A percentile compares a stretch with the other conserved stretches of the same genome.
Evolutionary conservation across 2,329 filamentous ascomycete genomes (phyloP).

Genomic region (Phialophora macrospora): DNA sequence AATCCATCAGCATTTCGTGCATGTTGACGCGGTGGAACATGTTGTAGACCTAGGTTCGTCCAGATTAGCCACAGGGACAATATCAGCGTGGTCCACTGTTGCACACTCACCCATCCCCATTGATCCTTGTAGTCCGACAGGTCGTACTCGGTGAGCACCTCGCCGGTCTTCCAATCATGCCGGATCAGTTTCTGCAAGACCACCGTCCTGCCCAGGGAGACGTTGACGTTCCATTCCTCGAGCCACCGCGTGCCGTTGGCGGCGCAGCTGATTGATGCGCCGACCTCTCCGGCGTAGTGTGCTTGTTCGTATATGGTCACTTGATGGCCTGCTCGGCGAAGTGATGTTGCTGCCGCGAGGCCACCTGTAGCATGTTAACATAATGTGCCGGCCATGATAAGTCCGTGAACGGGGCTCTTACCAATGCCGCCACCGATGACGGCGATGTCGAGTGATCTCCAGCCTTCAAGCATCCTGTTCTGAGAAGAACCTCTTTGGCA

Average conservation of each 20-base stretch:
- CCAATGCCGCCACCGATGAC: conserved; percentile 17
- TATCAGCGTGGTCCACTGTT: conserved; percentile 28
- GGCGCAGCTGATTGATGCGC: conserved; percentile 43
- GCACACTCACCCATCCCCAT: conserved; percentile 15
- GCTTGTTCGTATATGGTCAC: conserved; percentile 44
- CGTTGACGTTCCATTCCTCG: conserved; percentile 40
- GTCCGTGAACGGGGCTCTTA: neutral
- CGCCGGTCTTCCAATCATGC: conserved; percentile 42
- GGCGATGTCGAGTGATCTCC: conserved; percentile 12
- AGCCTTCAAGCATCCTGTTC: neutral
- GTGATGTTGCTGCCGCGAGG: conserved; percentile 42
- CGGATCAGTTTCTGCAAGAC: conserved; percentile 43
- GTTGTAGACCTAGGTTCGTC: conserved; percentile 31
- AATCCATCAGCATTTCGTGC: conserved; percentile 46
- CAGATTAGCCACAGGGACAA: neutral
- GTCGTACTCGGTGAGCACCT: conserved; percentile 39
- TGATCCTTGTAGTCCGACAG: conserved; percentile 40
- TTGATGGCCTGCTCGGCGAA: conserved; percentile 44
- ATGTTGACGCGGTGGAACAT: conserved; percentile 50
- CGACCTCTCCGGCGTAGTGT: conserved; percentile 42
- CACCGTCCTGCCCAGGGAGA: conserved; percentile 38
- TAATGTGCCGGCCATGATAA: neutral
- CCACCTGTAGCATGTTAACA: conserved; percentile 34
- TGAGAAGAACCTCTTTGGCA: neutral
- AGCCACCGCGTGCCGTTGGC: conserved; percentile 43